phyloP scores from a whole-genome alignment of 2,329 filamentous ascomycete species.

The Tolypocladium album region DNA sequence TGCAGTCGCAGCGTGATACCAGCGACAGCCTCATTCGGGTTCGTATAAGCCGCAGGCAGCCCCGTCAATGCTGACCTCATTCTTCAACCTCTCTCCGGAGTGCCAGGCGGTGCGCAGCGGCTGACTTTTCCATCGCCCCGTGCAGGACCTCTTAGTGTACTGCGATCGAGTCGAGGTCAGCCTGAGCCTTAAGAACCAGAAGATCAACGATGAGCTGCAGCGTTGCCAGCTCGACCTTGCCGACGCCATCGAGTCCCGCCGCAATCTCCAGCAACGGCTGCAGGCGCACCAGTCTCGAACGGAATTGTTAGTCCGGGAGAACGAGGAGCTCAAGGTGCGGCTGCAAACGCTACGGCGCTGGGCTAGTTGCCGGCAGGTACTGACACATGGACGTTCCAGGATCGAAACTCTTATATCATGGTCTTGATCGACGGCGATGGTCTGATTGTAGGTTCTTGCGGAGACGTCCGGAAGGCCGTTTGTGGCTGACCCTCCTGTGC shows the following conservation, averaged over 20 bases:
- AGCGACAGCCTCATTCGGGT: slow-evolving; percentile 38
- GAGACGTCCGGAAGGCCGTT: neutral
- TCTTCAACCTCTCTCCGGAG: neutral
- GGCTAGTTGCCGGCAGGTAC: neutral
- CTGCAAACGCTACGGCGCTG: neutral
- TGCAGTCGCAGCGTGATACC: slow-evolving; percentile 29
- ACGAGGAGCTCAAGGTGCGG: slow-evolving; percentile 34
- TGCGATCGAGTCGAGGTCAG: slow-evolving; percentile 30
- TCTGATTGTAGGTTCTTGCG: slow-evolving; percentile 34
- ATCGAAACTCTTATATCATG: slow-evolving; percentile 47
- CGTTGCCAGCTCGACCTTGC: slow-evolving; percentile 38
- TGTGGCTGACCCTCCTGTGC: slow-evolving; percentile 3
- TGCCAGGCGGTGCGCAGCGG: neutral
- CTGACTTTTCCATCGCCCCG: neutral
- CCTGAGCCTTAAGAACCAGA: slow-evolving; percentile 31
- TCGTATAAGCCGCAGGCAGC: slow-evolving; percentile 8
- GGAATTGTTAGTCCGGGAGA: slow-evolving; percentile 23
- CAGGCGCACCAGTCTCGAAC: slow-evolving; percentile 26
- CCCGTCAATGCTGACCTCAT: neutral
- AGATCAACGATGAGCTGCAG: slow-evolving; percentile 28
- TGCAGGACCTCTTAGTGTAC: slow-evolving; percentile 20
- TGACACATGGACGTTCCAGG: slow-evolving; percentile 20
- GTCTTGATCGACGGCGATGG: slow-evolving; percentile 54
- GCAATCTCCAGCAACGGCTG: slow-evolving; percentile 39
- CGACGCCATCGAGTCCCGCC: slow-evolving; percentile 34